Base-by-base conservation (phyloP, 495 filamentous ascomycete genomes). In the Trichoderma orchidacearum region DNA sequence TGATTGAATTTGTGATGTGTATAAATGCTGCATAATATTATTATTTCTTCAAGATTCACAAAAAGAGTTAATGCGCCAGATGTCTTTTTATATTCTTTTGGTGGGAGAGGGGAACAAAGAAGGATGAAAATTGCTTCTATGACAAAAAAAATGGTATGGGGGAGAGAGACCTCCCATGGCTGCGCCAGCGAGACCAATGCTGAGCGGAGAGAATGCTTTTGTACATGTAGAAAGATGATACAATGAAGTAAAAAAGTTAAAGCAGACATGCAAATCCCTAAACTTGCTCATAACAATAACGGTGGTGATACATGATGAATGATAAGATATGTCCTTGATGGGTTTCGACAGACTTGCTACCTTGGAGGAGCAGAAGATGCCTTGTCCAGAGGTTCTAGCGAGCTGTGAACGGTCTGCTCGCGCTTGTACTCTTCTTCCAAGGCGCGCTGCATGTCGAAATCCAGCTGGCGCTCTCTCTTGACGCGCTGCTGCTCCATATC, bases 401-500 rank as follows among this genome's bases (percentile, higher is more conserved):
- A 55, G 53, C 18, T 69, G 35, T 67, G 66, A 9, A 80, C 77
- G 11, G 61, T 74, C 71, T 98, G 92, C 21, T 90, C 77, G 71
- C 90, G 94, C 65, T 83, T 81, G 68, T 96, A 96, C 71, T 97
- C 87, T 63, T 88, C 79, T 70, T 96, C 90, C 41, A 99, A 72
- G 21, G 72, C 76, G 59, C 78, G 80, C 70, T 99, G 93, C 81
- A 92, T 80, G 58, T 96, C 89, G 63, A 97, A 99, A 59, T 99
- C 94, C 56, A 87, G 81, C 68, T 90, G 86, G 23, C 94, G 83
- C 67, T 94, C 87, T 61, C 80, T 78, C 72, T 96, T 95, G 52
- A 96, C 64, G 30, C 85, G 82, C 64, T 95, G 90, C 67, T 95
- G 92, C 64, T 97, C 91, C 75, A 95, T 87, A 62, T 97, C 94